Conservation (phyloP, 2,329 filamentous ascomycete species). For the Teratosphaeria gauchensis region DNA sequence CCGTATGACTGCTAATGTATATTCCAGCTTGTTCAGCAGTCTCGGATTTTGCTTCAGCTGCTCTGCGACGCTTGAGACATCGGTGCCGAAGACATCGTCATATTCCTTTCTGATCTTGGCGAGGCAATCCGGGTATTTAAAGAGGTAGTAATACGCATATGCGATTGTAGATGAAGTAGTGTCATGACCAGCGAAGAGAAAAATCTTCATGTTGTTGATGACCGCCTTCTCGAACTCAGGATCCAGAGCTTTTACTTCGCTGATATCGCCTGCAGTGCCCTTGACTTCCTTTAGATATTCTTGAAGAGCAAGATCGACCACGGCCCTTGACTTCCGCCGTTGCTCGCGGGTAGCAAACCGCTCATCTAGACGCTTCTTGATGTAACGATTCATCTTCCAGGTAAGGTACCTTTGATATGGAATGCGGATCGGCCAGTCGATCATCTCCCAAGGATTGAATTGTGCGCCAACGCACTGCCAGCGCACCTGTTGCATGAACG, state of each 20-base stretch:
- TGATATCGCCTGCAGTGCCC: slow-evolving; percentile 12
- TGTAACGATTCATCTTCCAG: slow-evolving; percentile 26
- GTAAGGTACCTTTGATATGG: slow-evolving; percentile 27
- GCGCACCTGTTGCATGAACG: slow-evolving; percentile 26
- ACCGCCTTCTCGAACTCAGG: slow-evolving; percentile 27
- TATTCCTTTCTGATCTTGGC: slow-evolving; percentile 39
- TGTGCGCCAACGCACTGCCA: slow-evolving; percentile 27
- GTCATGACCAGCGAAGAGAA: slow-evolving; percentile 36
- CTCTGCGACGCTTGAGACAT: slow-evolving; percentile 24
- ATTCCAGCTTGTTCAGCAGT: slow-evolving; percentile 42
- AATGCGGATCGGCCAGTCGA: slow-evolving; percentile 27
- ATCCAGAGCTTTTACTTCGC: slow-evolving; percentile 25
- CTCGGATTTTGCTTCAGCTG: slow-evolving; percentile 35
- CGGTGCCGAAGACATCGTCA: slow-evolving; percentile 41
- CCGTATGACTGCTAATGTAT: slow-evolving; percentile 44
- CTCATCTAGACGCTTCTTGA: slow-evolving; percentile 27
- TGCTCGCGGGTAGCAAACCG: slow-evolving; percentile 26
- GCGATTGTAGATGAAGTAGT: slow-evolving; percentile 30
- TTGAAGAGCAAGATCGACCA: slow-evolving; percentile 26
- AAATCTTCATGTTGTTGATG: slow-evolving; percentile 30
- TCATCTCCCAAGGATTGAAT: slow-evolving; percentile 27
- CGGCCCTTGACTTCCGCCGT: slow-evolving; percentile 26
- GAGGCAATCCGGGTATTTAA: slow-evolving; percentile 25
- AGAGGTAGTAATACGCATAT: slow-evolving; percentile 33
- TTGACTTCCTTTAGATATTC: slow-evolving; percentile 31